Conservation (phyloP, 2,329 filamentous ascomycete species). For the Nakataea oryzae region DNA sequence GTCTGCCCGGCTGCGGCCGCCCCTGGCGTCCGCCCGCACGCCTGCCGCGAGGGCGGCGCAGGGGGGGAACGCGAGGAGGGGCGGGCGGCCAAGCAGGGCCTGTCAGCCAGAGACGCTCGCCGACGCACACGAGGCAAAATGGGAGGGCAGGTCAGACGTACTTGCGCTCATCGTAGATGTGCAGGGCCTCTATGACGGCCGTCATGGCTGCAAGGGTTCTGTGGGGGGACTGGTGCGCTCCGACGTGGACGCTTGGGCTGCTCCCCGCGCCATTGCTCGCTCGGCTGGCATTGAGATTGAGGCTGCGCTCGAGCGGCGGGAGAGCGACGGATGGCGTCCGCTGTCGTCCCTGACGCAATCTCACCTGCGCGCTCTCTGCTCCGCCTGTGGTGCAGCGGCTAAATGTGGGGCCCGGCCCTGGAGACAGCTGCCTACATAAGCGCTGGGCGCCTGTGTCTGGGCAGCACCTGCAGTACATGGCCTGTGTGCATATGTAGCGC, state of each 20-base stretch:
- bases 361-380: neutral
- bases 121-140: neutral
- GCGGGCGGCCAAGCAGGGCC: neutral
- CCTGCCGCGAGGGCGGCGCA: neutral
- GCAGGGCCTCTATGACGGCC: constrained; percentile 85
- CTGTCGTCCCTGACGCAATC: neutral
- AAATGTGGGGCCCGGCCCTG: neutral
- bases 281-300: neutral
- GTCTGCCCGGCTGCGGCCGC: neutral
- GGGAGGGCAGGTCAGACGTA: constrained; percentile 32
- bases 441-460: no score
- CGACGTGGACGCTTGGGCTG: neutral
- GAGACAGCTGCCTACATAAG: neutral
- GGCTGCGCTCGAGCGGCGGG: neutral
- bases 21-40: neutral
- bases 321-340: neutral
- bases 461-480: no score
- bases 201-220: constrained; percentile 43
- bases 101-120: neutral
- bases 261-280: neutral
- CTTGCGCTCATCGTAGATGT: constrained; percentile 96
- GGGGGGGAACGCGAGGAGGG: neutral
- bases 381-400: neutral
- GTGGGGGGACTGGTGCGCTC: neutral
- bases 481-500: no score